Evolutionary conservation across 2,329 filamentous ascomycete genomes (phyloP), one percentile per base, ranked within the genome.

Genomic region (Hypoxylon sp.): DNA sequence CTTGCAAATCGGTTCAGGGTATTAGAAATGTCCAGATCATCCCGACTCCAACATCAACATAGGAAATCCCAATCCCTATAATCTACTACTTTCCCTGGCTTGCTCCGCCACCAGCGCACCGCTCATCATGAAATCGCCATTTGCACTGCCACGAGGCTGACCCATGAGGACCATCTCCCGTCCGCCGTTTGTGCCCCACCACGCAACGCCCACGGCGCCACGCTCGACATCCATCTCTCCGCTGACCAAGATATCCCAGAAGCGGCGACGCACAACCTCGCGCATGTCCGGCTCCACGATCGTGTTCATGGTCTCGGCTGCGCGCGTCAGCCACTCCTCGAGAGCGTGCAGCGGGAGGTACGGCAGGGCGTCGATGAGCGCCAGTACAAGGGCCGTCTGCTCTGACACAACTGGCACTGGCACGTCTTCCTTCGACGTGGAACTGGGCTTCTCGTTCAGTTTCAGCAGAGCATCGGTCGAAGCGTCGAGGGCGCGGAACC

Each of bases 211-310:
- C 32, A 92, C 86, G 44, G 91, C 88, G 6, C 93, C 91, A 66
- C 93, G 87, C 77, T 97, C 92, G 24, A 97, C 91, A 79, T 97
- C 94, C 89, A 97, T 92, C 81, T 97, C 93, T 2, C 93, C 93
- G 73, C 87, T 90, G 44, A 90, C 90, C 8, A 97, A 80, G 2
- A 93, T 86, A 64, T 96, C 90, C 90, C 92, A 94, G 78, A 97
- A 92, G 54, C 93, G 84, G 69, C 89, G 86, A 75, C 90, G 89
- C 39, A 90, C 92, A 2, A 84, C 82, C 51, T 89, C 86, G 47
- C 89, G 85, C 83, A 94, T 88, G 3, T 75, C 78, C 0, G 84
- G 80, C 68, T 93, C 89, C 2, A 83, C 79, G 29, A 97, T 87
- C 15, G 81, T 80, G 71, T 90, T 89, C 65, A 96, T 82, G 13